Evolutionary conservation across 768 basidiomycete species (phyloP).

Genomic region (Kwoniella sp.): DNA sequence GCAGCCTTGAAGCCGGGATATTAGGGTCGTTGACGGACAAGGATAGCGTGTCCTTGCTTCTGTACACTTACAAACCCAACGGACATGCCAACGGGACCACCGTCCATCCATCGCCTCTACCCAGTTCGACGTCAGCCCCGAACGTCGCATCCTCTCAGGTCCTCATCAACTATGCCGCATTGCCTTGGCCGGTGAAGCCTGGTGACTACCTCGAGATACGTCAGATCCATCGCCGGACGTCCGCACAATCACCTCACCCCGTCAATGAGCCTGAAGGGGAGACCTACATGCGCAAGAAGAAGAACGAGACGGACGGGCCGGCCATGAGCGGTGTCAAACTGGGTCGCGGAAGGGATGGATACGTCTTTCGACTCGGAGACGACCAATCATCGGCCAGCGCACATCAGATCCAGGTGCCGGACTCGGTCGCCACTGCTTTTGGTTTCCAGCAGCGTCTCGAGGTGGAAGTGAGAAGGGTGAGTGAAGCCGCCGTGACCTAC

Average conservation of each 20-base stretch:
- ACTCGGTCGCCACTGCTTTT: constrained; percentile 39
- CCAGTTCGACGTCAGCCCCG: constrained; percentile 11
- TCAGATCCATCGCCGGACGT: constrained; percentile 13
- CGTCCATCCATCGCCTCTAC: constrained; percentile 33
- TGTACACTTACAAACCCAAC: constrained; percentile 39
- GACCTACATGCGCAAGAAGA: constrained; percentile 20
- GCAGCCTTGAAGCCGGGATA: constrained; percentile 18
- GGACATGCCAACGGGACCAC: background rate
- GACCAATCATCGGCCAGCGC: constrained; percentile 29
- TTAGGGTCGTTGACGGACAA: constrained; percentile 11
- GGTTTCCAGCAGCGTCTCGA: constrained; percentile 34
- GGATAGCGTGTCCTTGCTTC: constrained; percentile 15
- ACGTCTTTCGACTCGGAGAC: constrained; percentile 35
- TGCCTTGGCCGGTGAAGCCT: constrained; percentile 27
- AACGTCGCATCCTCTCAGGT: constrained; percentile 19
- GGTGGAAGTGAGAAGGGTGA: constrained; percentile 32
- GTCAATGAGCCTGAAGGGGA: constrained; percentile 55
- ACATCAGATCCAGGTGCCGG: constrained; percentile 40
- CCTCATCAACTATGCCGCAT: constrained; percentile 25
- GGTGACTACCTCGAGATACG: constrained; percentile 44
- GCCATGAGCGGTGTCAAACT: constrained; percentile 26
- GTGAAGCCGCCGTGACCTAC: background rate
- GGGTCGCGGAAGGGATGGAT: constrained; percentile 35
- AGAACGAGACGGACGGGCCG: constrained; percentile 53
- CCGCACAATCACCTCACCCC: background rate